Evolutionary conservation across 2,329 filamentous ascomycete genomes (phyloP), one percentile per base, ranked within the genome.

Genomic region (Fusarium odoratissimum): DNA sequence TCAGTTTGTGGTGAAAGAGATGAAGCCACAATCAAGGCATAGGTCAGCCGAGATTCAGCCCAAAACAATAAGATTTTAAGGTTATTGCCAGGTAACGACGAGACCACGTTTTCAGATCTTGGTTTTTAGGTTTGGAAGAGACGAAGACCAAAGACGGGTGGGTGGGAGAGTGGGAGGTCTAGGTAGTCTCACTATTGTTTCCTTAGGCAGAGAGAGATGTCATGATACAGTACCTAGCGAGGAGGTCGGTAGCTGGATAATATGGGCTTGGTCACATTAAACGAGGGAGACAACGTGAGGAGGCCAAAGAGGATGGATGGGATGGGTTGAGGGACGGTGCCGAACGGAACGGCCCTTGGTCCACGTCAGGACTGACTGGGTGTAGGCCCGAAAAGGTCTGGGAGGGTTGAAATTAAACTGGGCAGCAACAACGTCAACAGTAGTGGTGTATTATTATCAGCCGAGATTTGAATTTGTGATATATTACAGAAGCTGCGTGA

Each of bases 311-410:
- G 45, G 30, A 48, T 56, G 54, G 51, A 37, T 40, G 37, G 38
- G 54, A 46, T 57, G 40, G 40, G n/a, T 25, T 33, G 52, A 48
- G 30, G 31, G 65, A 70, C 45, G 63, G 71, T 58, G 71, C 72
- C 67, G 71, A 68, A 72, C 76, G 76, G 76, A 76, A 74, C 76
- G 76, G 74, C 73, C 76, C 76, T 77, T 75, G 74, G 60, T 69
- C 76, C 74, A 77, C 76, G 76, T 76, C 73, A 75, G 68, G 60
- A 51, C 62, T 49, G 72, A 46, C 59, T 62, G 64, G 68, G 66
- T 58, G 68, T 67, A 66, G 58, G 60, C 61, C 54, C 58, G 56
- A 72, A 58, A 67, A 30, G 49, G 58, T 57, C 42, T 56, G 48
- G 42, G 48, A 57, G 59, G 52, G 38, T 60, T 72, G 72, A 67